phyloP scores from a whole-genome alignment of 352 stramenopile species.

The Discostella stelligera region DNA sequence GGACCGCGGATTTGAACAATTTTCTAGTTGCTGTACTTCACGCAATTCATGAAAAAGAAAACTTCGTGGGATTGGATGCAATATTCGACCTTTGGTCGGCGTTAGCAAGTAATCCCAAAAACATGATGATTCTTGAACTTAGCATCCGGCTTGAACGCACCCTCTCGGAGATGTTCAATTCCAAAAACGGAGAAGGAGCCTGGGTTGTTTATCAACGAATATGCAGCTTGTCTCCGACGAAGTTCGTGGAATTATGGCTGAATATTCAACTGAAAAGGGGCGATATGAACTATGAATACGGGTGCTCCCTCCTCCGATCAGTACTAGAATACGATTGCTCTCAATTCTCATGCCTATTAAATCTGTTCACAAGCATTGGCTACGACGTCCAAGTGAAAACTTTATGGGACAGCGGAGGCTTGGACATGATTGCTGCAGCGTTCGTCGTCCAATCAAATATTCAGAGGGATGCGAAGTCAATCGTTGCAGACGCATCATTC shows the following conservation, averaged over 20 bases:
- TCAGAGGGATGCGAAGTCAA: conserved; percentile 16
- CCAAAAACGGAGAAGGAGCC: conserved; percentile 9
- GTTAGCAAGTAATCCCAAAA: conserved; percentile 20
- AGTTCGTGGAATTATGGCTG: conserved; percentile 32
- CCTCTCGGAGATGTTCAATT: conserved; percentile 26
- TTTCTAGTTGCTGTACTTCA: conserved; percentile 39
- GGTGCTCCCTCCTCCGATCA: conserved; percentile 20
- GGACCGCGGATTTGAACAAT: conserved; percentile 22
- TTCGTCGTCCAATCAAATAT: conserved; percentile 30
- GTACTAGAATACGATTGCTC: conserved; percentile 51
- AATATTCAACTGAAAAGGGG: conserved; percentile 13
- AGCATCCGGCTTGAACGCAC: conserved; percentile 28
- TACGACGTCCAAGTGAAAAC: conserved; percentile 11
- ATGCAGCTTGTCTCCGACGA: conserved; percentile 24
- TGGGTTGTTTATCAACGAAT: conserved; percentile 42
- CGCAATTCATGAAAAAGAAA: conserved; percentile 10
- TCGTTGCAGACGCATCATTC: conserved; percentile 7
- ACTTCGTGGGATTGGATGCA: conserved; percentile 1
- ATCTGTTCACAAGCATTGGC: conserved; percentile 16
- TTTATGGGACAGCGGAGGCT: conserved; percentile 26
- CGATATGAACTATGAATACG: not conserved
- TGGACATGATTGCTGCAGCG: conserved; percentile 31
- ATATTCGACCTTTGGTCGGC: conserved; percentile 46
- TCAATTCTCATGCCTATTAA: conserved; percentile 32
- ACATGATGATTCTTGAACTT: conserved; percentile 15